Conservation (phyloP, 2,329 filamentous ascomycete genomes). For the Curvularia lunata region DNA sequence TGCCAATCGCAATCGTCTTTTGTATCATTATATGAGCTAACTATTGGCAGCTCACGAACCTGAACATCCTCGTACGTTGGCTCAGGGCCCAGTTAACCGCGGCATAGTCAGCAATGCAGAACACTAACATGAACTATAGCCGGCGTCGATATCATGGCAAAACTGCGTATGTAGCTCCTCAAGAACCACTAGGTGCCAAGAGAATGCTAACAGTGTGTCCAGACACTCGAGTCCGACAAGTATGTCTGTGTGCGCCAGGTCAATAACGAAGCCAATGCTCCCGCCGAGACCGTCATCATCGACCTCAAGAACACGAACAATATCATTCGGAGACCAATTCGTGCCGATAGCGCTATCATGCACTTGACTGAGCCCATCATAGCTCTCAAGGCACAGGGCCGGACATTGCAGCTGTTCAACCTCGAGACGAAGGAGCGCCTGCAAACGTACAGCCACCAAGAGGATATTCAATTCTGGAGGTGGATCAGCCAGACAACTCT, state of each 20-base stretch:
- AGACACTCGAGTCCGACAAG: constrained; percentile 98
- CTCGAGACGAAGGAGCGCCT: constrained; percentile 91
- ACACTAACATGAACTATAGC: constrained; percentile 55
- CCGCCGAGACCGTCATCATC: constrained; percentile 94
- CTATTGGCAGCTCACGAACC: constrained; percentile 51
- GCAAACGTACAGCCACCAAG: constrained; percentile 94
- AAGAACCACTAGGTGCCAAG: constrained; percentile 3
- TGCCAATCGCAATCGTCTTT: constrained; percentile 3
- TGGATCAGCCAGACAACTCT: constrained; percentile 92
- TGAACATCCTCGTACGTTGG: constrained; percentile 56
- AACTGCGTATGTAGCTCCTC: constrained; percentile 70
- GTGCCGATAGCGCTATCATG: constrained; percentile 99
- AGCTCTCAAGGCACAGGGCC: constrained; percentile 89
- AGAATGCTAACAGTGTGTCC: constrained; percentile 23
- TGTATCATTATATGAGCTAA: constrained; percentile 35
- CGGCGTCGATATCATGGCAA: constrained; percentile 81
- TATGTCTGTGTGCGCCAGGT: constrained; percentile 97
- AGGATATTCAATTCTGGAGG: constrained; percentile 99
- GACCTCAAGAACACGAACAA: constrained; percentile 98
- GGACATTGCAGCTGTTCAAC: constrained; percentile 98
- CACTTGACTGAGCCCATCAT: constrained; percentile 97
- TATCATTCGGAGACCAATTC: constrained; percentile 92
- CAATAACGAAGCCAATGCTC: constrained; percentile 75
- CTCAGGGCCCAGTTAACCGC: constrained; percentile 18
- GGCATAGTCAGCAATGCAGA: constrained; percentile 22